A percentile compares a stretch with the other conserved stretches of the same genome.
phyloP scores from a whole-genome alignment of 2,329 filamentous ascomycete species.

The Colletotrichum aenigma region DNA sequence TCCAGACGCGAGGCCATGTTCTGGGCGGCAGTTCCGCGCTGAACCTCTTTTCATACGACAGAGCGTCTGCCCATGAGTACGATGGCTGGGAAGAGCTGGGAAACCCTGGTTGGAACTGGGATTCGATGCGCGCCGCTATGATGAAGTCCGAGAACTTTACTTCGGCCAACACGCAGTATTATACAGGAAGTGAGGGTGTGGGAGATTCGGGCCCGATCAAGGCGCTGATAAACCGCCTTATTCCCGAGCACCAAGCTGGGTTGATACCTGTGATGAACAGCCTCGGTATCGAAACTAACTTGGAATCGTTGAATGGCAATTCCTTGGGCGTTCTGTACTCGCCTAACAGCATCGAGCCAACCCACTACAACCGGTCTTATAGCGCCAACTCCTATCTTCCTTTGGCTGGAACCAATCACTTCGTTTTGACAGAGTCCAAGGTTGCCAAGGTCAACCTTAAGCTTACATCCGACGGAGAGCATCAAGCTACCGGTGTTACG shows the following conservation, averaged over 20 bases:
- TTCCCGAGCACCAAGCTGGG: conserved; percentile 43
- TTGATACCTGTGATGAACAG: conserved; percentile 49
- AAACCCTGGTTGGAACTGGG: conserved; percentile 38
- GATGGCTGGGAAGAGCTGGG: conserved; percentile 36
- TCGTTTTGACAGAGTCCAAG: conserved; percentile 36
- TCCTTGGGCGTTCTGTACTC: conserved; percentile 54
- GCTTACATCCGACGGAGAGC: conserved; percentile 14
- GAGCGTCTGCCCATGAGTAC: conserved; percentile 31
- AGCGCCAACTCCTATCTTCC: conserved; percentile 45
- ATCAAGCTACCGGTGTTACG: conserved; percentile 25
- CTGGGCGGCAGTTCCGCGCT: conserved; percentile 49
- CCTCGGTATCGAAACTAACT: conserved; percentile 42
- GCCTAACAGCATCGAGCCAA: conserved; percentile 51
- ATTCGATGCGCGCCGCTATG: conserved; percentile 36
- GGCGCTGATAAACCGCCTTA: conserved; percentile 40
- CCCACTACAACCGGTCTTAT: conserved; percentile 54
- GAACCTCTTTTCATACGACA: conserved; percentile 43
- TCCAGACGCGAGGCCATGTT: conserved; percentile 45
- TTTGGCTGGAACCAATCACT: conserved; percentile 44
- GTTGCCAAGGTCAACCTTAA: conserved; percentile 42
- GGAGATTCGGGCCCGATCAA: conserved; percentile 27
- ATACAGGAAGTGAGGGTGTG: conserved; percentile 16
- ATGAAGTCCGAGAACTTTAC: conserved; percentile 30
- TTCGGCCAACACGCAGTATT: conserved; percentile 15
- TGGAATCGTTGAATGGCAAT: conserved; percentile 52